Evolutionary conservation across 495 filamentous ascomycete species (phyloP).

Genomic region (Penicillium silybi): DNA sequence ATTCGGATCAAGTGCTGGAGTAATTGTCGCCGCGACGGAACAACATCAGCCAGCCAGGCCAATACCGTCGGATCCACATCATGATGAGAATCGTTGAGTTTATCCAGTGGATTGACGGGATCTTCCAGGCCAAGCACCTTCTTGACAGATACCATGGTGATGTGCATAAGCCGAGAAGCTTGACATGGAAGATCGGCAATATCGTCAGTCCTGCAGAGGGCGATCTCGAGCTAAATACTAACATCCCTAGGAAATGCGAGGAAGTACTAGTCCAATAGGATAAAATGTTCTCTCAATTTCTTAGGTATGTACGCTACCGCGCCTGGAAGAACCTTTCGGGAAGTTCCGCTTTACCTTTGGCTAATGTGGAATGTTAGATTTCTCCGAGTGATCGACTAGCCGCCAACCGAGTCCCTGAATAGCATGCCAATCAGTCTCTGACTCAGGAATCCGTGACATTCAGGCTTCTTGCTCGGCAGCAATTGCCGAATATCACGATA

Average conservation of each 20-base stretch:
- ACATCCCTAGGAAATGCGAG: background rate
- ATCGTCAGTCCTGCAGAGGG: background rate
- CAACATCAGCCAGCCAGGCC: background rate
- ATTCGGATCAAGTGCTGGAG: slow-evolving; percentile 57
- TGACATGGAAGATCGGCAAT: background rate
- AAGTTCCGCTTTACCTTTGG: background rate
- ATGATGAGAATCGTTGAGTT: background rate
- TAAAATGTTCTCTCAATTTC: background rate
- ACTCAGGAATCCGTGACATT: background rate
- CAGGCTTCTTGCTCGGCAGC: background rate
- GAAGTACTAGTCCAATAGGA: background rate
- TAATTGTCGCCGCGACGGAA: slow-evolving; percentile 52
- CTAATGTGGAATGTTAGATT: background rate
- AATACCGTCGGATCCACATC: background rate
- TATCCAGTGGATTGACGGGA: background rate
- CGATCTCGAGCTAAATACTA: background rate
- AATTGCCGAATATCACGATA: background rate
- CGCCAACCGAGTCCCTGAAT: background rate
- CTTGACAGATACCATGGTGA: background rate
- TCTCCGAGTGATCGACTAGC: background rate
- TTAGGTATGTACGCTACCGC: background rate
- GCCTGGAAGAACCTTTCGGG: background rate
- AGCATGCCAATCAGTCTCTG: background rate
- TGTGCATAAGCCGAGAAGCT: background rate
- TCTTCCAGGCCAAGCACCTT: background rate